Conservation (phyloP, 129 eudicot genomes). For the Centella asiatica region DNA sequence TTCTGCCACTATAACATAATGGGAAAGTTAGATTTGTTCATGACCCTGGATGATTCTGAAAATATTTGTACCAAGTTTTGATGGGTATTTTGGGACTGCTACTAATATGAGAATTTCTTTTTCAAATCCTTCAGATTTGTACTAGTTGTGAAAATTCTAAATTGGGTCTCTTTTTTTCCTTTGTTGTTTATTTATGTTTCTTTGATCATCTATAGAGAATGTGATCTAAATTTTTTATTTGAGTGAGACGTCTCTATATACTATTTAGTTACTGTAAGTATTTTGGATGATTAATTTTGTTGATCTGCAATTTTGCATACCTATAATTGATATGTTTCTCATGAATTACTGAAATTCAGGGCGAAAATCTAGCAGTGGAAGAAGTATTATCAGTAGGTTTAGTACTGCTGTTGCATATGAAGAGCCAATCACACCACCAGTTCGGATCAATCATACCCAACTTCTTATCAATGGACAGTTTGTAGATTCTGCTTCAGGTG, state of each 20-base stretch:
- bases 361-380: slow-evolving; percentile 29
- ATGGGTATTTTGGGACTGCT: neutral
- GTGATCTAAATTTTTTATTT: too few species aligned
- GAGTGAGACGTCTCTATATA: too few species aligned
- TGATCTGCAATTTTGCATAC: too few species aligned
- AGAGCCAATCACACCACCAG: slow-evolving; percentile 59
- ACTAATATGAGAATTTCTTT: neutral
- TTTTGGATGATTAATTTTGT: too few species aligned
- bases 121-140: neutral
- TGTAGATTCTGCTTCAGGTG: slow-evolving; percentile 88
- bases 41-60: neutral
- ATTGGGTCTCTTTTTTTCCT: too few species aligned
- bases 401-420: slow-evolving; percentile 60
- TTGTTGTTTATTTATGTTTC: too few species aligned
- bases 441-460: slow-evolving; percentile 48
- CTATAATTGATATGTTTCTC: neutral
- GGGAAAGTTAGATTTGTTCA: too few species aligned
- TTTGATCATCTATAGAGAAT: too few species aligned
- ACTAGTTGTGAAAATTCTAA: too few species aligned
- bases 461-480: slow-evolving; percentile 80
- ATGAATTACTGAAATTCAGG: slow-evolving; percentile 30
- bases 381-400: slow-evolving; percentile 32
- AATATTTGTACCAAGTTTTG: neutral
- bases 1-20: too few species aligned
- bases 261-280: too few species aligned